phyloP scores from a whole-genome alignment of 768 basidiomycete genomes.

The Leccinum barrowsii region DNA sequence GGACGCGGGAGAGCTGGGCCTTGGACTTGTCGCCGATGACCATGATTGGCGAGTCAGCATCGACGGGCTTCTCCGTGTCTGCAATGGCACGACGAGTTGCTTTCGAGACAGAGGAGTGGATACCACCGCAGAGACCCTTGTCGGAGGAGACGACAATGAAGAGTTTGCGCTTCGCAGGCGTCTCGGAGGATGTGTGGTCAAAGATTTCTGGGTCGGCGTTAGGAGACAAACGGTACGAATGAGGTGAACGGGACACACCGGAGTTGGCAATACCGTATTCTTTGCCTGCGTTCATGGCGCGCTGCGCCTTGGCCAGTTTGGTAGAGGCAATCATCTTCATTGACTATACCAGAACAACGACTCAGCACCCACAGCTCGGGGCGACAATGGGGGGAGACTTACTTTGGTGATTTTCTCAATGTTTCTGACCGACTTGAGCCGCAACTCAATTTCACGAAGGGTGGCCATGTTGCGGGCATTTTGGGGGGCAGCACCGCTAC shows the following conservation, averaged over 20 bases:
- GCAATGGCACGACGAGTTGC: slow-evolving; percentile 71
- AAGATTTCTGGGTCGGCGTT: slow-evolving; percentile 69
- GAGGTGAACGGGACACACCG: slow-evolving; percentile 42
- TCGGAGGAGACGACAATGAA: slow-evolving; percentile 95
- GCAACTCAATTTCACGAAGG: slow-evolving; percentile 93
- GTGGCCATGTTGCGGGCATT: slow-evolving; percentile 91
- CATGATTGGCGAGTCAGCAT: slow-evolving; percentile 67
- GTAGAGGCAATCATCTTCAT: slow-evolving; percentile 99
- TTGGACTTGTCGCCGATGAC: slow-evolving; percentile 98
- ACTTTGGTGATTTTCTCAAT: slow-evolving; percentile 99
- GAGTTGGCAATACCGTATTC: slow-evolving; percentile 89
- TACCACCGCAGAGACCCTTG: slow-evolving; percentile 99
- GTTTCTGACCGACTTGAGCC: slow-evolving; percentile 94
- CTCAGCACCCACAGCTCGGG: not conserved
- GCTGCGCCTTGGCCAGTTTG: slow-evolving; percentile 92
- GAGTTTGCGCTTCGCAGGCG: slow-evolving; percentile 71
- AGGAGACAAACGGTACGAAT: not conserved
- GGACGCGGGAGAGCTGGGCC: slow-evolving; percentile 73
- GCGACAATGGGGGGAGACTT: slow-evolving; percentile 18
- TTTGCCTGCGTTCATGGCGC: slow-evolving; percentile 89
- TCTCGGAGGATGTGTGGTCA: slow-evolving; percentile 67
- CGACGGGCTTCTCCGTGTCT: slow-evolving; percentile 47
- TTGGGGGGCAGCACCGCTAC: slow-evolving; percentile 39
- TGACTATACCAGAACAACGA: slow-evolving; percentile 47
- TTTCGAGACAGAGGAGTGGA: slow-evolving; percentile 96